Evolutionary conservation across 257 asterid genomes (phyloP), one percentile per base, ranked within the genome.

Genomic region (Capsicum baccatum): DNA sequence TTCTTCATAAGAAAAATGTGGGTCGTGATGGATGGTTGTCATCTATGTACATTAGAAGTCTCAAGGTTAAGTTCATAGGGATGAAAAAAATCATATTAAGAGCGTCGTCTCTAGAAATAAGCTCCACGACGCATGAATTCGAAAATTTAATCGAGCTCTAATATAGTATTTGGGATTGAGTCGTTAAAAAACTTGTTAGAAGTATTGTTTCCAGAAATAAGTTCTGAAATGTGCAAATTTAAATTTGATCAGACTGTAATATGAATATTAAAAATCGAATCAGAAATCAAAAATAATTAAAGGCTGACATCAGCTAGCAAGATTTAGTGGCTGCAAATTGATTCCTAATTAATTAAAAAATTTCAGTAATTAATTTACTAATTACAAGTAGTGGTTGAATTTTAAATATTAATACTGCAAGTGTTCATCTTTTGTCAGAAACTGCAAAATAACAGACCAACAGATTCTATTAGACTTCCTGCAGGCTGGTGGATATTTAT

Each of bases 321-420:
- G 19, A 48, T 74, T 74, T 74, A 50, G 81, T 74, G 81, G 62
- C 8, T 50, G 60, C 21, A 74, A 74, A 52, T 26, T 54, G 64
- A 52, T 63, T 76, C 81, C 63, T 54, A 26, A 76, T 54, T 54
- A 76, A 76, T 39, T 39, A 68, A 69, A 71, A 9, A 71, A 71
- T 16, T 42, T 17, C 35, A 70, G 17, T 44, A 17, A 42, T 42
- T 44, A 69, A 39, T 69, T 39, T 71, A 78, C 26, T 78, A 54
- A 44, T 78, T 78, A 26, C 15, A 54, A 78, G 59, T 26, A 15
- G 64, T 54, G 47, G 62, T 74, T 76, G 62, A 50, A 12, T 74
- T 50, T 54, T 19, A 50, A 48, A 21, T 74, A 74, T 12, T 74
- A 50, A 12, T 50, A 50, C 19, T 50, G 14, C 15, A 71, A 71